Conservation (phyloP, 2,329 filamentous ascomycete genomes). For the Colletotrichum phormii region DNA sequence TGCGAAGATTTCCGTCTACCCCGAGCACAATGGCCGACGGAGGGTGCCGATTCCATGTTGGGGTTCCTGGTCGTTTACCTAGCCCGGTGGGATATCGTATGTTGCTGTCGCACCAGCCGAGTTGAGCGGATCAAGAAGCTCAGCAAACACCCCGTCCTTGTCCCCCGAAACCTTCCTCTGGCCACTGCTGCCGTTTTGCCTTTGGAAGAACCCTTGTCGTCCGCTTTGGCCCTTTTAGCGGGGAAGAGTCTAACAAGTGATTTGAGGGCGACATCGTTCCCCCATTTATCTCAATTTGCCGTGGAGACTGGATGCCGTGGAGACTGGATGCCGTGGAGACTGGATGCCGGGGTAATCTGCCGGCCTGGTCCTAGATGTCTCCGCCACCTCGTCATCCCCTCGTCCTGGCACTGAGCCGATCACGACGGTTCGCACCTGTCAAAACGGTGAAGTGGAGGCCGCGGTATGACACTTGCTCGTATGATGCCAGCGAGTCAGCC, state of each 20-base stretch:
- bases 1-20: constrained; percentile 10
- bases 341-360: constrained; percentile 11
- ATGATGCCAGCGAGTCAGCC: constrained; percentile 31
- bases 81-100: constrained; percentile 16
- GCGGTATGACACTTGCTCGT: constrained; percentile 4
- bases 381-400: constrained; percentile 28
- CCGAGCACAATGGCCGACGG: constrained; percentile 10
- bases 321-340: neutral
- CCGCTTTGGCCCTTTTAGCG: constrained; percentile 27
- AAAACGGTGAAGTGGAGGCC: constrained; percentile 16
- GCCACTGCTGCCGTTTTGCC: constrained; percentile 17
- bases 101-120: constrained; percentile 9
- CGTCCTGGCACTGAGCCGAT: constrained; percentile 22
- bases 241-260: neutral
- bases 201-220: constrained; percentile 6
- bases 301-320: constrained; percentile 5
- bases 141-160: constrained; percentile 3
- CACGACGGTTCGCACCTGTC: constrained; percentile 25
- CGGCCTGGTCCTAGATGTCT: constrained; percentile 19
- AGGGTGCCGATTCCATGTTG: neutral
- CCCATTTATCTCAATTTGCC: constrained; percentile 2
- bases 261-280: constrained; percentile 12
- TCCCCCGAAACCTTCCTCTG: neutral
- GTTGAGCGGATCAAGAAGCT: neutral
- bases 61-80: neutral